phyloP scores from a whole-genome alignment of 768 basidiomycete genomes.

The Kwoniella botswanensis region DNA sequence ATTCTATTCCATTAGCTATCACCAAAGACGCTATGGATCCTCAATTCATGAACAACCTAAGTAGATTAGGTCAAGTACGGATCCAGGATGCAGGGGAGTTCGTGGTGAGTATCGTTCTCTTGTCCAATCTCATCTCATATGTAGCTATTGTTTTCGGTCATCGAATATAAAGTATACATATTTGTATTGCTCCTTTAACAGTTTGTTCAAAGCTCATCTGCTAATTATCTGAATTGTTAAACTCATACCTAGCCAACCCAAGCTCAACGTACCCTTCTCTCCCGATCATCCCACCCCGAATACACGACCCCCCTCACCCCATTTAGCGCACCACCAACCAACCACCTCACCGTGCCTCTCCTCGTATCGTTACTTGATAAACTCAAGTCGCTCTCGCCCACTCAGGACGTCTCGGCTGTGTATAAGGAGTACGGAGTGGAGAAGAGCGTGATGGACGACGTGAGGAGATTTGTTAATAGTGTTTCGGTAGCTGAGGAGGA shows the following conservation, averaged over 20 bases:
- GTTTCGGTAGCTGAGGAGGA: conserved; percentile 50
- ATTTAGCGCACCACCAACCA: conserved; percentile 32
- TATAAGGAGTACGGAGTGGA: conserved; percentile 50
- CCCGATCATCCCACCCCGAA: conserved; percentile 30
- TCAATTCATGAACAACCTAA: conserved; percentile 54
- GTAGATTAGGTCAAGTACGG: conserved; percentile 49
- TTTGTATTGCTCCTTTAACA: not conserved
- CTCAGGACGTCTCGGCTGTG: conserved; percentile 27
- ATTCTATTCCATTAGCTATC: conserved; percentile 31
- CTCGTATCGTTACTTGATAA: conserved; percentile 49
- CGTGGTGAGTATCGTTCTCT: conserved; percentile 36
- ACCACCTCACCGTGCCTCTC: conserved; percentile 48
- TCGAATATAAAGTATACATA: too few relatives aligned
- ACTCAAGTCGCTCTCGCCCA: conserved; percentile 40
- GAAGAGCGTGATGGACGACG: conserved; percentile 31
- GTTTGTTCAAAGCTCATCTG: not conserved
- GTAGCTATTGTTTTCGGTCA: too few relatives aligned
- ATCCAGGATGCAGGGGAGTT: conserved; percentile 51
- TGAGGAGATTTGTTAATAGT: conserved; percentile 54
- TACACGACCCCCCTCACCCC: conserved; percentile 26
- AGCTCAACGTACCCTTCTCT: conserved; percentile 51
- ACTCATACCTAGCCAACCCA: conserved; percentile 38
- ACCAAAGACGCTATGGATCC: conserved; percentile 53
- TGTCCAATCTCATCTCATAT: not conserved
- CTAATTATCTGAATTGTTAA: not conserved